Percentiles rank a stretch among this genome's conserved stretches.
These are phyloP conservation scores for Triticum urartu DNA, from an alignment of 176 grass and related monocot genomes.

Conservation along the genomic window DNA sequence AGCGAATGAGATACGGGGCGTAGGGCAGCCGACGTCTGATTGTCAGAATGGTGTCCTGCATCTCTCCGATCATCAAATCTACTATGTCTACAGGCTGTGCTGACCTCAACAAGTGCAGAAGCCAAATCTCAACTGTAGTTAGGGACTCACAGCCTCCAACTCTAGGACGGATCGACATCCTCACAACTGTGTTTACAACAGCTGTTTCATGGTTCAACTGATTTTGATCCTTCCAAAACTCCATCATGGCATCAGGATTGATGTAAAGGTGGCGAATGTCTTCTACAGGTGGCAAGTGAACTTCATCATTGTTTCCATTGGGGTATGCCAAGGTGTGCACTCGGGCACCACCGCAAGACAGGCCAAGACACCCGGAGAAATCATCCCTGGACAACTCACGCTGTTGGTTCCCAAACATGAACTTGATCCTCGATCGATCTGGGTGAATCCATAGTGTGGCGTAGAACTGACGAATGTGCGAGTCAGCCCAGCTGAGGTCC, in stretches of 20 bases:
- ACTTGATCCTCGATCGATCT: background rate
- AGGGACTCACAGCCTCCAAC: background rate
- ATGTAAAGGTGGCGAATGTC: background rate
- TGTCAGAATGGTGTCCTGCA: background rate
- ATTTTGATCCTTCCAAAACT: no score
- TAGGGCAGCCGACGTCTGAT: background rate
- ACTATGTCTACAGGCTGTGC: background rate
- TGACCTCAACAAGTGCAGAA: conserved; percentile 12
- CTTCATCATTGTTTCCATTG: background rate
- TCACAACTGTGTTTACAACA: no score
- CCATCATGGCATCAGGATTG: background rate
- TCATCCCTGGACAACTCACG: background rate
- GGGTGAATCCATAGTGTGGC: conserved; percentile 6
- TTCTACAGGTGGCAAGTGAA: background rate
- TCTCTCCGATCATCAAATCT: conserved; percentile 7
- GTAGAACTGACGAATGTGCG: background rate
- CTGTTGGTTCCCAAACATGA: background rate
- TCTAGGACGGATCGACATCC: background rate
- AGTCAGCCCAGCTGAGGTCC: background rate
- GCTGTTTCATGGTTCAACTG: no score
- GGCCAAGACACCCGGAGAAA: background rate
- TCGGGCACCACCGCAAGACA: background rate
- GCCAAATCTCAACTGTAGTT: background rate
- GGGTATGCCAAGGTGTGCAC: background rate
- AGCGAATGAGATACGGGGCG: background rate